Evolutionary conservation across 768 basidiomycete genomes (phyloP), one percentile per base, ranked within the genome.

Genomic region (Suillus decipiens): DNA sequence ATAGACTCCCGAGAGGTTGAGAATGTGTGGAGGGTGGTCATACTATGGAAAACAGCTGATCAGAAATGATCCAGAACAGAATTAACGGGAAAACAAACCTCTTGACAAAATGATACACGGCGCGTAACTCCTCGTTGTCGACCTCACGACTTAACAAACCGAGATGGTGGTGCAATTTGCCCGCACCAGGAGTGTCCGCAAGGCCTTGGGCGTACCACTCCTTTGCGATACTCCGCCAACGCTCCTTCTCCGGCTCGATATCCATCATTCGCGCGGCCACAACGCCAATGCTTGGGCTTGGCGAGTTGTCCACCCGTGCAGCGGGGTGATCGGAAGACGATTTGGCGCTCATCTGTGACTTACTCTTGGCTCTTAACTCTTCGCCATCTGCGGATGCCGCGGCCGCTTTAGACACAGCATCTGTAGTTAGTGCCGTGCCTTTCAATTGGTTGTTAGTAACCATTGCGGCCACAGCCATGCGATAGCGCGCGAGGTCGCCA

Each of bases 401-500:
- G 15, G 75, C 76, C 3, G 79, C 83, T 55, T 81, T 79, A 5
- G 80, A 82, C 11, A 88, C 75, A 0, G 89, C 87, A 61, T 87
- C 82, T 5, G 80, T 66, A 0, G 88, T 89, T 45, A 92, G 80
- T 0, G 80, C 73, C 14, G 67, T 59, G 2, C 81, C 79, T 4
- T 75, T 72, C 19, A 79, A 77, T 5, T 81, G 71, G 39, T 78
- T 81, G 33, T 83, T 81, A 33, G 84, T 82, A 34, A 92, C 82
- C 82, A 95, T 87, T 37, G 88, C 89, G n/a, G 93, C 92, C n/a
- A 98, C 92, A 1, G 90, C 89, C 92, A 97, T 96, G 58, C 92
- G 86, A 74, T 98, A 99, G 41, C 96, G 83, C 0, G 97, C 95
- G 36, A 99, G 83, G 76, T 99, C 97, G 28, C 97, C 97, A 17